phyloP scores from a whole-genome alignment of 2,329 filamentous ascomycete genomes.

The Zarea fungicola region DNA sequence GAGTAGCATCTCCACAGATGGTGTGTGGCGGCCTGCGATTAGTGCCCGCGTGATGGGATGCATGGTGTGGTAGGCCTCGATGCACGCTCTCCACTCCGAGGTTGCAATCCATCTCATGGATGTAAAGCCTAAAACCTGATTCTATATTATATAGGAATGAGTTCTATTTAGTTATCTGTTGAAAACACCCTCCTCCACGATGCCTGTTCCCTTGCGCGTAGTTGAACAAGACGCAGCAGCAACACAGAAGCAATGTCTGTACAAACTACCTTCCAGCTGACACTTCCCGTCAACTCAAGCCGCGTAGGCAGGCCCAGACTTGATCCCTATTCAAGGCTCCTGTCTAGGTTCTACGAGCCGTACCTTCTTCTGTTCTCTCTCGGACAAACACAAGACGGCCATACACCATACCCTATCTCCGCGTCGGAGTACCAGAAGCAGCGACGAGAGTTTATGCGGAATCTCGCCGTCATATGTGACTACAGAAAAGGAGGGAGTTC shows the following conservation, averaged over 20 bases:
- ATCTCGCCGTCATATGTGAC: neutral
- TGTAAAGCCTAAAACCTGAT: too few species aligned
- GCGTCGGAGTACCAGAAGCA: neutral
- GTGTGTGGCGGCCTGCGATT: too few species aligned
- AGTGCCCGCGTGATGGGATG: too few species aligned
- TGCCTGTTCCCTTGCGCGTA: too few species aligned
- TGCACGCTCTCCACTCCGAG: too few species aligned
- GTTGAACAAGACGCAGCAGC: too few species aligned
- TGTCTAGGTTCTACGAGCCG: slow-evolving; percentile 3
- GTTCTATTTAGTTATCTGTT: too few species aligned
- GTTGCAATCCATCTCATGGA: too few species aligned
- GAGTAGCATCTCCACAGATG: too few species aligned
- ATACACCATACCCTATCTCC: neutral
- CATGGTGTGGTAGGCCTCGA: too few species aligned
- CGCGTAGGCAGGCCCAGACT: neutral
- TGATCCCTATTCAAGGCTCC: neutral
- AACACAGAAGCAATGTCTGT: neutral
- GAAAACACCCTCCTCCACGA: too few species aligned
- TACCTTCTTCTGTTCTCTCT: neutral
- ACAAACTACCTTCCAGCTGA: neutral
- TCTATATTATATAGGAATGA: too few species aligned
- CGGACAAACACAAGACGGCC: neutral
- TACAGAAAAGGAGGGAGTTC: neutral
- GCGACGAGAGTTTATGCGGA: neutral
- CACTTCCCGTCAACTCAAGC: neutral